A percentile compares a stretch with the other conserved stretches of the same genome.
Evolutionary conservation across 2,329 filamentous ascomycete genomes (phyloP).

Genomic region (Penicillium sp.): DNA sequence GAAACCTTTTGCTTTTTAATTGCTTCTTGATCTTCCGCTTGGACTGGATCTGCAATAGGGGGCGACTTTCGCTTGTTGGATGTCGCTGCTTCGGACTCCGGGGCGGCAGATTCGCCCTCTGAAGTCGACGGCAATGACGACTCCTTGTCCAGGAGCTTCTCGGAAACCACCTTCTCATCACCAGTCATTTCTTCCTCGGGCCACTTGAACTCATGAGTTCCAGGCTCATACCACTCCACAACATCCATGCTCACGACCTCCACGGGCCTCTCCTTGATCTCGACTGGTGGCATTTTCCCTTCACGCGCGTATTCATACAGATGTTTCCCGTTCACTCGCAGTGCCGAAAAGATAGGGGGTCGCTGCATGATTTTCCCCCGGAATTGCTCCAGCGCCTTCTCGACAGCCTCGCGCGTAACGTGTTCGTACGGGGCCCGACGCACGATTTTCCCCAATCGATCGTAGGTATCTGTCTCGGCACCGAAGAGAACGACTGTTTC

Average conservation of each 20-base stretch:
- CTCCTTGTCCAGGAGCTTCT: slow-evolving; percentile 52
- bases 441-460: slow-evolving; percentile 77
- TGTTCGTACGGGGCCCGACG: slow-evolving; percentile 70
- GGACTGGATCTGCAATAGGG: slow-evolving; percentile 23
- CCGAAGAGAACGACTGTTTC: slow-evolving; percentile 87
- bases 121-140: slow-evolving; percentile 20
- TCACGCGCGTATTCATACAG: slow-evolving; percentile 94
- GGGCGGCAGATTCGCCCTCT: slow-evolving; percentile 28
- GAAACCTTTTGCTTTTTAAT: slow-evolving; percentile 33
- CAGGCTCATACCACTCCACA: slow-evolving; percentile 76
- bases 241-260: slow-evolving; percentile 73
- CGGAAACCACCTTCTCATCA: slow-evolving; percentile 69
- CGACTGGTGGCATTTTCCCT: slow-evolving; percentile 76
- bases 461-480: slow-evolving; percentile 87
- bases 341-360: slow-evolving; percentile 85
- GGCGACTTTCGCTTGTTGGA: slow-evolving; percentile 35
- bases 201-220: slow-evolving; percentile 72
- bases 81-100: neutral
- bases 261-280: slow-evolving; percentile 76
- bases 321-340: slow-evolving; percentile 89
- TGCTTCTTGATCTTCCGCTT: slow-evolving; percentile 13
- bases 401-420: slow-evolving; percentile 71
- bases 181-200: slow-evolving; percentile 71
- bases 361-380: slow-evolving; percentile 81
- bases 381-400: slow-evolving; percentile 69